Percentiles rank a stretch among this genome's conserved stretches.
These are phyloP conservation scores for Helotiales sp. DNA, from an alignment of 2,329 filamentous ascomycete species.

Conservation along the genomic window DNA sequence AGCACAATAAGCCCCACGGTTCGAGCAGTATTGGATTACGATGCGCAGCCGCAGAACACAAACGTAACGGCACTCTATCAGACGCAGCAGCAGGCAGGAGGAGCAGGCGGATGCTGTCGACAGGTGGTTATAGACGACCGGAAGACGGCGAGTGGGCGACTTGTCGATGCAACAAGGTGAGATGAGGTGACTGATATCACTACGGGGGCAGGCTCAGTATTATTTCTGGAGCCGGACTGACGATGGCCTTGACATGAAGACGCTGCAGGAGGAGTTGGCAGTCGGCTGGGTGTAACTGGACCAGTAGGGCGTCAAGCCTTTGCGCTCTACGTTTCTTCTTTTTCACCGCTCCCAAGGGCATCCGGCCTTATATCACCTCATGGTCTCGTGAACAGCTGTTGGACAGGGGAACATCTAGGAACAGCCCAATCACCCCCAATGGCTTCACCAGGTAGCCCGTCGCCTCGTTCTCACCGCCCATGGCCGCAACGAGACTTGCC, in stretches of 20 bases:
- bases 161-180: neutral
- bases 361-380: constrained; percentile 2
- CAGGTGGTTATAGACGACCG: neutral
- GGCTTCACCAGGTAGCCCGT: neutral
- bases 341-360: constrained; percentile 11
- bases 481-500: neutral
- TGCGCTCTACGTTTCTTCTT: neutral
- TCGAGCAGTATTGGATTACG: neutral
- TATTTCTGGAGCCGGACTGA: neutral
- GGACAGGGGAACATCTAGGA: constrained; percentile 11
- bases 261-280: neutral
- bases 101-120: neutral
- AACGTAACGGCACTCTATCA: neutral
- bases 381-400: constrained; percentile 16
- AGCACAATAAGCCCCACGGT: neutral
- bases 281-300: neutral
- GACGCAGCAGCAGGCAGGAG: neutral
- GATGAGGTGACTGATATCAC: neutral
- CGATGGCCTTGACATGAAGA: neutral
- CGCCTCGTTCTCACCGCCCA: neutral
- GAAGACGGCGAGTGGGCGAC: neutral
- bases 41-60: neutral
- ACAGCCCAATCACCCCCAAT: constrained; percentile 4
- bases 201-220: neutral
- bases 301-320: neutral